These are phyloP conservation scores for Chlorencoelia australis DNA, from an alignment of 2,329 filamentous ascomycete species.

Conservation along the genomic window DNA sequence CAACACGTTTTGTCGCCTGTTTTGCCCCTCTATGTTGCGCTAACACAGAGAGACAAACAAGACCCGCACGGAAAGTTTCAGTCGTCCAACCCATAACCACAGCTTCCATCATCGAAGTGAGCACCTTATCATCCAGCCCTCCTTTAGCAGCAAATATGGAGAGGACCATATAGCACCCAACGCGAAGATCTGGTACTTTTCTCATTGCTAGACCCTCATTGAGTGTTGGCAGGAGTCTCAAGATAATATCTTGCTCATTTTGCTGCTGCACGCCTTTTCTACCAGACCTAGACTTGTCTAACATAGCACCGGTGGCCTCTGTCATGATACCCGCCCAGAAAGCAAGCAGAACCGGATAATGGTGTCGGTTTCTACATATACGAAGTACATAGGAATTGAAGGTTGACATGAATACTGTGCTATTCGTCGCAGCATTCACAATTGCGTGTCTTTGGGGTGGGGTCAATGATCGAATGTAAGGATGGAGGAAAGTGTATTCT, in stretches of 20 bases:
- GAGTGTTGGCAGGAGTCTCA: slow-evolving; percentile 59
- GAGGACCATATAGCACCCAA: slow-evolving; percentile 86
- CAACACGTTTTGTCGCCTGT: slow-evolving; percentile 58
- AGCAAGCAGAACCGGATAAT: slow-evolving; percentile 67
- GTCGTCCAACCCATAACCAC: slow-evolving; percentile 66
- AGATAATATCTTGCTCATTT: slow-evolving; percentile 67
- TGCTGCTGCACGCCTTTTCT: slow-evolving; percentile 66
- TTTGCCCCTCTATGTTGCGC: slow-evolving; percentile 67
- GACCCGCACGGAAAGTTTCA: slow-evolving; percentile 61
- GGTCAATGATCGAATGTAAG: slow-evolving; percentile 71
- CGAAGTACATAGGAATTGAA: slow-evolving; percentile 73
- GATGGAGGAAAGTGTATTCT: slow-evolving; percentile 74
- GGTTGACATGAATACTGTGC: slow-evolving; percentile 61
- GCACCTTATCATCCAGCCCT: slow-evolving; percentile 63
- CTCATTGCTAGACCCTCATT: slow-evolving; percentile 69
- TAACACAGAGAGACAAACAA: slow-evolving; percentile 72
- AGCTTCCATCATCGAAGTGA: slow-evolving; percentile 87
- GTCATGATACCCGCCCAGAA: slow-evolving; percentile 89
- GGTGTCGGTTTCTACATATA: slow-evolving; percentile 59
- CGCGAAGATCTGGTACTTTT: slow-evolving; percentile 66
- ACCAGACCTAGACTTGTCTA: slow-evolving; percentile 69
- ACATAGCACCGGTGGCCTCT: slow-evolving; percentile 72
- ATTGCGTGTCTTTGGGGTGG: slow-evolving; percentile 71
- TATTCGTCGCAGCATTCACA: slow-evolving; percentile 73
- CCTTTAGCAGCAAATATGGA: slow-evolving; percentile 79